Evolutionary conservation across 805 yeast species (phyloP), one percentile per base, ranked within the genome.

Genomic region (Spathaspora passalidarum): DNA sequence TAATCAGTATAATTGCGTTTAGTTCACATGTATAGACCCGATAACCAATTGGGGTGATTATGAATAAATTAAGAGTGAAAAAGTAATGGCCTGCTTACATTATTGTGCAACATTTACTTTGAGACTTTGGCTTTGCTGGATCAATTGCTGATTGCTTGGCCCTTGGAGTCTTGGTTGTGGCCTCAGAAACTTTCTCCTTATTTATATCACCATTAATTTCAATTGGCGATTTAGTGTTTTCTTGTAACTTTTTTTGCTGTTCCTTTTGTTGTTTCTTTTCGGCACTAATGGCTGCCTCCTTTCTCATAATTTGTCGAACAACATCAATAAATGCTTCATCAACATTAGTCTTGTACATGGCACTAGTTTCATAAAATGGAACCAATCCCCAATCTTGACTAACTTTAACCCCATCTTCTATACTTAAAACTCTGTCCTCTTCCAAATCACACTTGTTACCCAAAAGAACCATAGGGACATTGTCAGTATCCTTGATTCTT

Each of bases 351-450:
- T 85, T 82, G 61, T 84, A 80, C 81, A 88, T 82, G n/a, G 99
- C 98, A 56, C 94, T 84, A 1, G 96, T 85, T 65, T 91, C 96
- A 65, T 89, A 88, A 58, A 91, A 92, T 19, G 96, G 96, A 2
- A 88, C 94, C 56, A 79, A 78, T 14, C 92, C 95, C 95, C 97
- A 88, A 48, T 80, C 79, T 51, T 86, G 86, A 22, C 96, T 87
- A 4, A 89, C 86, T 47, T 79, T 80, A 43, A 87, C 83, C 37
- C 96, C 98, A 53, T 86, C 89, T 48, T 84, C 90, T 4, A 88
- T 86, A 46, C 83, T 71, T 16, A 90, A 75, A n/a, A 77, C 84
- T 49, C 97, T 75, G 54, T 85, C 90, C 18, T 79, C 79, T 7
- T 78, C 80, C 50, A 88, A 73, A 67, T 92, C 98, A 56, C 95